Evolutionary conservation across 2,329 filamentous ascomycete genomes (phyloP), one percentile per base, ranked within the genome.

Genomic region (Scolecobasidium constrictum): DNA sequence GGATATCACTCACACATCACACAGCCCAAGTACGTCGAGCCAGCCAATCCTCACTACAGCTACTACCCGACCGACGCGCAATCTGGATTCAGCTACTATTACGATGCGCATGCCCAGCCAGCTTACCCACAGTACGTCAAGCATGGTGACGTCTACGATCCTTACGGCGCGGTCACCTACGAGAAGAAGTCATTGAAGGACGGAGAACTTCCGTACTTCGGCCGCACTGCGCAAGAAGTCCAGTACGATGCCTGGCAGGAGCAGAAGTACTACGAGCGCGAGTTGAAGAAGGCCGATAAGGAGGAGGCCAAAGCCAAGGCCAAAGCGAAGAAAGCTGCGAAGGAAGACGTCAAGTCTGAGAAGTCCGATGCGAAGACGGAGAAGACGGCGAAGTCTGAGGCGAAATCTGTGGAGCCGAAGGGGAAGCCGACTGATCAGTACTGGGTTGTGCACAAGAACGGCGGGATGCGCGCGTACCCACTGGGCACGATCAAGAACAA

Each of bases 401-500:
- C n/a, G n/a, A n/a, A n/a, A n/a, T n/a, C n/a, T n/a, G 9, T 19
- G 17, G 26, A 31, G n/a, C 26, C 26, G 9, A 31, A 31, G n/a
- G 26, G 26, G 9, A 31, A 31, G 26, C 26, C 26, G 26, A 31
- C 26, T 7, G 26, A 31, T n/a, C 26, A 9, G 26, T 31, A 31
- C 26, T 31, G 26, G 26, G 26, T 31, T n/a, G 9, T 9, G 26
- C 26, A 31, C n/a, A 31, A 31, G 26, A n/a, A 31, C n/a, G 26
- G 26, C 26, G 26, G 26, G 9, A 9, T 31, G 26, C 26, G 56
- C 45, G 41, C 55, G 28, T 38, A 50, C 46, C 60, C 57, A 21
- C 35, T 49, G 35, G 48, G 50, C 20, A 56, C 80, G 65, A 81
- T 77, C 56, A 73, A 68, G 56, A 56, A 53, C 52, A 13, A 48